Conservation (phyloP, 352 stramenopile genomes). For the Globisporangium nagaii region DNA sequence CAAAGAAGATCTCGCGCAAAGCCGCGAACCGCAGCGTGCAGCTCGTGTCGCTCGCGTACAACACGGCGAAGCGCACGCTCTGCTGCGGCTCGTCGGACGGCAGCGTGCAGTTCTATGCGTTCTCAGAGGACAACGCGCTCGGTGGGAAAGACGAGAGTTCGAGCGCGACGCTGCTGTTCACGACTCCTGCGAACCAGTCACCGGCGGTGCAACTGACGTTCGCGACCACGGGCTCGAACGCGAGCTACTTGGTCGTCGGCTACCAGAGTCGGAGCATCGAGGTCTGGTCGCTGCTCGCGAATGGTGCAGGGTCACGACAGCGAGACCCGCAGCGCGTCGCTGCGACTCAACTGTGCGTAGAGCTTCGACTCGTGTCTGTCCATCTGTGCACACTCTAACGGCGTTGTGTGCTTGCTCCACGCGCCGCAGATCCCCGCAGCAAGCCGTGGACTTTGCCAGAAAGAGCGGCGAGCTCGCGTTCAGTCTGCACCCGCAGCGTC, state of each 20-base stretch:
- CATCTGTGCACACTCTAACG: no score
- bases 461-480: constrained; percentile 41
- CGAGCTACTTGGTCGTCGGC: constrained; percentile 30
- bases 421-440: constrained; percentile 34
- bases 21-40: constrained; percentile 49
- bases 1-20: constrained; percentile 74
- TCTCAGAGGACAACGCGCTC: constrained; percentile 35
- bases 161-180: constrained; percentile 24
- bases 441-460: constrained; percentile 44
- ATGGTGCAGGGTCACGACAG: background rate
- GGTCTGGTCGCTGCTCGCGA: constrained; percentile 29
- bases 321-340: constrained; percentile 27
- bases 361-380: no score
- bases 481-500: constrained; percentile 30
- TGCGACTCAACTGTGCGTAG: constrained; percentile 26
- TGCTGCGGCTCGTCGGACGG: constrained; percentile 61
- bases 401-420: background rate
- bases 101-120: constrained; percentile 56
- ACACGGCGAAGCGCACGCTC: constrained; percentile 41
- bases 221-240: constrained; percentile 9
- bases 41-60: constrained; percentile 49
- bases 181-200: constrained; percentile 27
- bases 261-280: constrained; percentile 60
- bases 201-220: constrained; percentile 46
- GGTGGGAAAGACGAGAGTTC: constrained; percentile 28